These are phyloP conservation scores for Leishmania major DNA, from an alignment of 208 protist species.

Conservation along the genomic window DNA sequence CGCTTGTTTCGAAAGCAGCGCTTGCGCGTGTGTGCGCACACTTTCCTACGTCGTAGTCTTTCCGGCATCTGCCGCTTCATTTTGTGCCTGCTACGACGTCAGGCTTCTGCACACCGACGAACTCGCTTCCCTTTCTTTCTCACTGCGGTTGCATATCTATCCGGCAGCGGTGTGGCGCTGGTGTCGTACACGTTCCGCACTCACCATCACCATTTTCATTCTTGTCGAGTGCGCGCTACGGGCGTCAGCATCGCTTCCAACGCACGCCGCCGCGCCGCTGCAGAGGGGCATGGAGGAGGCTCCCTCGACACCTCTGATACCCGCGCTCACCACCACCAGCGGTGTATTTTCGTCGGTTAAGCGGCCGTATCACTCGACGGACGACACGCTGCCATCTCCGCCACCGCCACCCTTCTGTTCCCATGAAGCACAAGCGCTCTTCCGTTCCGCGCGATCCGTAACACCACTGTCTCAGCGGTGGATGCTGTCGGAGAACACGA, in stretches of 20 bases:
- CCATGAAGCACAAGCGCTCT: not conserved
- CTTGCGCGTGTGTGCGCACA: not conserved
- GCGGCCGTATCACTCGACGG: not conserved
- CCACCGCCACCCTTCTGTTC: not conserved
- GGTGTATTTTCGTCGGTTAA: not conserved
- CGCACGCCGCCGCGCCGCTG: not conserved
- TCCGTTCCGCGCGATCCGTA: not conserved
- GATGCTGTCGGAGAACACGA: constrained; percentile 12
- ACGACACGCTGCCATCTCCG: constrained; percentile 23
- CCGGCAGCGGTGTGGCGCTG: not conserved
- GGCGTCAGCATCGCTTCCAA: not conserved
- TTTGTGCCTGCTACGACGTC: not conserved
- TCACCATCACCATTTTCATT: not conserved
- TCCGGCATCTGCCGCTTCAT: not conserved
- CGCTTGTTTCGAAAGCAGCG: not conserved
- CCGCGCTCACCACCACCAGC: not conserved
- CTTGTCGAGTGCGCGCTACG: not conserved
- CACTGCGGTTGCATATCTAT: too few relatives aligned
- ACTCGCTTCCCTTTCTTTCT: not conserved
- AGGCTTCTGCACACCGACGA: not conserved
- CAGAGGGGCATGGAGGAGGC: not conserved
- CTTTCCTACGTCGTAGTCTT: not conserved
- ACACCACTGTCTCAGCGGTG: not conserved
- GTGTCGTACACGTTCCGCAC: not conserved
- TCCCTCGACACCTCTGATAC: not conserved